These are phyloP conservation scores for Camelina hispida DNA, from an alignment of 345 rosid species.

Conservation along the genomic window DNA sequence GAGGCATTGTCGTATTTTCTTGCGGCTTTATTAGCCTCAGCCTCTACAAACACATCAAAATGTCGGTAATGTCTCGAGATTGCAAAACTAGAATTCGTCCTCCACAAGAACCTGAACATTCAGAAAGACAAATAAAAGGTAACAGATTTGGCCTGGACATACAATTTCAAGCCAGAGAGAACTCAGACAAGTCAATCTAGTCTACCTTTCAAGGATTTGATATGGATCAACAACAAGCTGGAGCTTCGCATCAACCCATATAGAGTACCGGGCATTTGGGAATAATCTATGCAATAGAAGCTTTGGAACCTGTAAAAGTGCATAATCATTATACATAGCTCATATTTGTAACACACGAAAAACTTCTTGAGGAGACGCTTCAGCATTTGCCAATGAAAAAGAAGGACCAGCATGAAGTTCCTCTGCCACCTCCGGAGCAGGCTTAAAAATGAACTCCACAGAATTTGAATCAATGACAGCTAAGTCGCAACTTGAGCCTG, in stretches of 20 bases:
- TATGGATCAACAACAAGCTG: slow-evolving; percentile 88
- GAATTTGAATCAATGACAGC: slow-evolving; percentile 85
- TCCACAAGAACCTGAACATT: slow-evolving; percentile 76
- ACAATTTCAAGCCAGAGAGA: slow-evolving; percentile 1
- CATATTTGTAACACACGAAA: not conserved
- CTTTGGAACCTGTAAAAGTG: slow-evolving; percentile 75
- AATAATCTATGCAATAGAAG: slow-evolving; percentile 82
- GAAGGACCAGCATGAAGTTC: slow-evolving; percentile 57
- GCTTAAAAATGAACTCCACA: slow-evolving; percentile 68
- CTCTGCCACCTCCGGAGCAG: slow-evolving; percentile 73
- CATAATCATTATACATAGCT: slow-evolving; percentile 24
- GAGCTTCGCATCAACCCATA: slow-evolving; percentile 96
- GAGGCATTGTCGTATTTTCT: slow-evolving; percentile 81
- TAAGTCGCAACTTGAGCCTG: slow-evolving; percentile 71
- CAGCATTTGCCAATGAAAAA: slow-evolving; percentile 57
- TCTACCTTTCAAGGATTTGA: slow-evolving; percentile 83
- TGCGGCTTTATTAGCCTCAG: slow-evolving; percentile 92
- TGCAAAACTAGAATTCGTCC: slow-evolving; percentile 73
- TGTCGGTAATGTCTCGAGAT: slow-evolving; percentile 85
- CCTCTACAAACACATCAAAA: slow-evolving; percentile 86
- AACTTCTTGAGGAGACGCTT: slow-evolving; percentile 51
- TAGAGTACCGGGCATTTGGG: slow-evolving; percentile 75
- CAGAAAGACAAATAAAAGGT: slow-evolving; percentile 3
- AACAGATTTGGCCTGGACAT: not conserved
- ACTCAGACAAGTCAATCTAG: not conserved